Base-by-base conservation (phyloP, 2,329 filamentous ascomycete genomes). In the Penicillium fuscoglaucum region DNA sequence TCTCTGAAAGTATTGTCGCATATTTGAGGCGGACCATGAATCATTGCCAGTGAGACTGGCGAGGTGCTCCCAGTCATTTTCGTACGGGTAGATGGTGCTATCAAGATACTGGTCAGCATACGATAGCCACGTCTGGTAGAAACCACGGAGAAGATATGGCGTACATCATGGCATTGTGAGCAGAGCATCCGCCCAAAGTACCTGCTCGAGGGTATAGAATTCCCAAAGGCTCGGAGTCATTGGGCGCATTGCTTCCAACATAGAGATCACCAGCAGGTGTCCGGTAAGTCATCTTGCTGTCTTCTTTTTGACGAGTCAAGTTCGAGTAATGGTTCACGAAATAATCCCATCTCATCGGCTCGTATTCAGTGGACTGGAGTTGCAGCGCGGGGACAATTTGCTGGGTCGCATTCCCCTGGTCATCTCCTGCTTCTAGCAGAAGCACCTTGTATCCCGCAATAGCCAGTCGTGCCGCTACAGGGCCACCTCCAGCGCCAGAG, bases 301-400 rank as follows among this genome's bases (percentile, higher is more conserved):
- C 84, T 52, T 78, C 76, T 24, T 80, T 76, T 61, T 85, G 82
- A 39, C 81, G 77, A 24, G 72, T 70, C 45, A 83, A 73, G 60
- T 87, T 79, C 9, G 78, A 75, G 66, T 87, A 87, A 70, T 88
- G 85, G 46, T 80, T 79, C n/a, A 87, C 83, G 62, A 83, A 88
- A 72, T 84, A 88, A 70, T 86, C 82, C 86, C 86, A 89, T 46
- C 79, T 74, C 63, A 86, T 78, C 19, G 79, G 77, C 26, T 77
- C 76, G 59, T 87, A 82, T 65, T 87, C 83, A 12, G 82, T 84
- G 2, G 82, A 79, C 21, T 79, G 76, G 48, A 79, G 79, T 24
- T 81, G 79, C 65, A 83, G 79, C 2, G 83, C 80, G 7, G 85
- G 84, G 6, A 86, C 79, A 10, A 81, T 79, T 61, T 84, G 80